Evolutionary conservation across 371 early-diverging fungal species (phyloP).

Genomic region (Ordospora pajunii): DNA sequence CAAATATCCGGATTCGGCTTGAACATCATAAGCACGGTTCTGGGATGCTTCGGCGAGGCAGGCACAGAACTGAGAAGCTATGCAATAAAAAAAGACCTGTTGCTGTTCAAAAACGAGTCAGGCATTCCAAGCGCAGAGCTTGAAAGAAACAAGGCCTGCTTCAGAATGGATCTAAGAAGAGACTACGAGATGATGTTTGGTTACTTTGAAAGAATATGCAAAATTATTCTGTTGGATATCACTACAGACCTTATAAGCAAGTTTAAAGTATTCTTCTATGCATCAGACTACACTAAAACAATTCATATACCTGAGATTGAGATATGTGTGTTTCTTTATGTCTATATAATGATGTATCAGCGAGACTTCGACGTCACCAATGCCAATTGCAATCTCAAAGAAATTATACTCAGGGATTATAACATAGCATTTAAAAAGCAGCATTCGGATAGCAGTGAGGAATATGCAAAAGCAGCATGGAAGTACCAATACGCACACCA

Average conservation of each 20-base stretch:
- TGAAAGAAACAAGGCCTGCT: neutral
- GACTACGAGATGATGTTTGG: neutral
- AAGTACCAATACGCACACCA: neutral
- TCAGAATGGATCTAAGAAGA: neutral
- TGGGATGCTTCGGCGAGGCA: too few species aligned
- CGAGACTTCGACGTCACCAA: neutral
- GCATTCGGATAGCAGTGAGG: too few species aligned
- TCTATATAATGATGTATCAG: neutral
- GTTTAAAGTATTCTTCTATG: neutral
- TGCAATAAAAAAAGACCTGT: too few species aligned
- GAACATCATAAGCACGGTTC: too few species aligned
- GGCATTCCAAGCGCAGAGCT: neutral
- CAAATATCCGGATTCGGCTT: neutral
- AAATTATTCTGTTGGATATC: neutral
- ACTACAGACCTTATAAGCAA: neutral
- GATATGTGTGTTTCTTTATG: neutral
- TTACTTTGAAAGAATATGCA: neutral
- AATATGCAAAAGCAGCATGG: neutral
- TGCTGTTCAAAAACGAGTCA: neutral
- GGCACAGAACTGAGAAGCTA: too few species aligned
- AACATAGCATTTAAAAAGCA: too few species aligned
- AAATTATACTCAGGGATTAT: neutral
- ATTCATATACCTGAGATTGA: constrained; percentile 3
- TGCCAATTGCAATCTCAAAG: neutral
- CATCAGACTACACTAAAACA: neutral